Evolutionary conservation across 768 basidiomycete genomes (phyloP).

Genomic region (Collybia sordida): DNA sequence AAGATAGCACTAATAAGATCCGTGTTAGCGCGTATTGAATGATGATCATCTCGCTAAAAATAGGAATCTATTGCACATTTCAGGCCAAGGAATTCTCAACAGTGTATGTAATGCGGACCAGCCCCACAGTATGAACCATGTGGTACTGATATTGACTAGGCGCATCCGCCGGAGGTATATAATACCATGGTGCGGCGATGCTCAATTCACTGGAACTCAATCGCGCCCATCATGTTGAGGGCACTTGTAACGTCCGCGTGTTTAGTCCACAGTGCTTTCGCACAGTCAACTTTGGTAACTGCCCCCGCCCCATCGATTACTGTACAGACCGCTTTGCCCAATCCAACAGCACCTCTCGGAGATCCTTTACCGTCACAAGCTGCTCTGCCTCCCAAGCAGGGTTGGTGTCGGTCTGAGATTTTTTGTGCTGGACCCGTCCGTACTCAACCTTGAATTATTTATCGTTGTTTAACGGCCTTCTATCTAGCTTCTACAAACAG

Average conservation of each 20-base stretch:
- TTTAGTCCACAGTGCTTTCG: conserved; percentile 12
- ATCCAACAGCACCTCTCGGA: conserved; percentile 54
- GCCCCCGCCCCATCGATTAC: conserved; percentile 32
- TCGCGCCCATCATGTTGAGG: conserved; percentile 19
- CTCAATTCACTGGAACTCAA: too few species aligned
- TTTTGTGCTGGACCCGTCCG: conserved; percentile 79
- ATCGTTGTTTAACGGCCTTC: conserved; percentile 11
- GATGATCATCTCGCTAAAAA: too few species aligned
- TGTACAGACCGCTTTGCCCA: conserved; percentile 62
- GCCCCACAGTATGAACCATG: too few species aligned
- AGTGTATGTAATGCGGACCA: too few species aligned
- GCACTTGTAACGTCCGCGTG: conserved; percentile 16
- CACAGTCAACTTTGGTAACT: conserved; percentile 18
- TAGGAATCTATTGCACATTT: too few species aligned
- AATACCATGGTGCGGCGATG: not conserved
- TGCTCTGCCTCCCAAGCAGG: conserved; percentile 63
- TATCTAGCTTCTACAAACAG: conserved; percentile 75
- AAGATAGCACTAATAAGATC: too few species aligned
- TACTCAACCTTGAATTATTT: conserved; percentile 10
- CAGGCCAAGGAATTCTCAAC: too few species aligned
- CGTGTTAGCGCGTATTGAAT: too few species aligned
- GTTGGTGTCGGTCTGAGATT: conserved; percentile 75
- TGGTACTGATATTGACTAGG: too few species aligned
- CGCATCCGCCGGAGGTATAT: not conserved
- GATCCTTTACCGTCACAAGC: conserved; percentile 64